Evolutionary conservation across 306 rosid species (phyloP).

Genomic region (Fagus crenata): DNA sequence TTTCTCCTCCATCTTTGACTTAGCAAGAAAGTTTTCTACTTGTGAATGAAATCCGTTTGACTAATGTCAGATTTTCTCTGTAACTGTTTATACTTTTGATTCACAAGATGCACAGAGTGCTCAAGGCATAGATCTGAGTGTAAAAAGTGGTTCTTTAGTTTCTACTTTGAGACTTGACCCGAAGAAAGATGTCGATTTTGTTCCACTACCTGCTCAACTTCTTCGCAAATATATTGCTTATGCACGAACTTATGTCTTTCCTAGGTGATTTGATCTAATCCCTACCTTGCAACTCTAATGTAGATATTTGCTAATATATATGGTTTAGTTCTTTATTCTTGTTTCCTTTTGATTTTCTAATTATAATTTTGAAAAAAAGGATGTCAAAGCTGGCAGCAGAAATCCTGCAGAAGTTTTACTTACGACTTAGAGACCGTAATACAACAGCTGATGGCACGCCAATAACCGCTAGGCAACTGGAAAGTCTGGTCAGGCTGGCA

Average conservation of each 20-base stretch:
- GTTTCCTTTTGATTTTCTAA: background rate
- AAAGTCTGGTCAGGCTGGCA: conserved; percentile 93
- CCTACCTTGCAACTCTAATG: conserved; percentile 20
- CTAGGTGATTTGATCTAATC: conserved; percentile 61
- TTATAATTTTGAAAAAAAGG: conserved; percentile 46
- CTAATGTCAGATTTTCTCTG: conserved; percentile 25
- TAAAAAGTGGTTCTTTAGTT: conserved; percentile 57
- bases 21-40: conserved; percentile 24
- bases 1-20: conserved; percentile 18
- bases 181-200: conserved; percentile 62
- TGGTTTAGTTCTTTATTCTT: conserved; percentile 2
- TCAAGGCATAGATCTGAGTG: conserved; percentile 45
- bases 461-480: conserved; percentile 93
- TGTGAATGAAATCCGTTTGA: conserved; percentile 25
- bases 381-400: conserved; percentile 89
- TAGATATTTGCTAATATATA: conserved; percentile 30
- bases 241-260: conserved; percentile 78
- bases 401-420: conserved; percentile 83
- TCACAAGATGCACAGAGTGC: conserved; percentile 48
- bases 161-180: conserved; percentile 76
- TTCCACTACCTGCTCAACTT: conserved; percentile 82
- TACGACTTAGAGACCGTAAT: conserved; percentile 71
- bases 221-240: conserved; percentile 91
- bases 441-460: conserved; percentile 89
- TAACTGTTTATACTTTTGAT: conserved; percentile 41